Evolutionary conservation across 2,329 filamentous ascomycete species (phyloP).

Genomic region (Stemphylium beticola): DNA sequence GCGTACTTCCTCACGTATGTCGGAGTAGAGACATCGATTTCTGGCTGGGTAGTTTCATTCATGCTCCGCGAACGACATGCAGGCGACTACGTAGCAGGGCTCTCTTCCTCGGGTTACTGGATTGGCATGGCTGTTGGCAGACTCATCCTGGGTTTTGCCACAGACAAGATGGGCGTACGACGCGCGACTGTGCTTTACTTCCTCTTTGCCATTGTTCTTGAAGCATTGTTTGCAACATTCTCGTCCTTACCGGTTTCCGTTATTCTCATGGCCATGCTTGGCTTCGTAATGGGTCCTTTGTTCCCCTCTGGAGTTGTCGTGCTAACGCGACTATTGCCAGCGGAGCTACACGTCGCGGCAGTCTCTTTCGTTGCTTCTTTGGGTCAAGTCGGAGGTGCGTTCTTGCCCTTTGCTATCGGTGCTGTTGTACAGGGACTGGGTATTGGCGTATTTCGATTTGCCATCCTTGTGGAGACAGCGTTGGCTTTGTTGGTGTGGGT

Average conservation of each 20-base stretch:
- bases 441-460: slow-evolving; percentile 48
- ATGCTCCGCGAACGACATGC: slow-evolving; percentile 52
- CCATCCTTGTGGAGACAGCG: slow-evolving; percentile 30
- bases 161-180: slow-evolving; percentile 37
- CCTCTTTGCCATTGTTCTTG: slow-evolving; percentile 21
- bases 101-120: slow-evolving; percentile 55
- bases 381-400: slow-evolving; percentile 54
- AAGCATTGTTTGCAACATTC: slow-evolving; percentile 29
- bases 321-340: slow-evolving; percentile 47
- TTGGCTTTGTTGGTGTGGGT: slow-evolving; percentile 34
- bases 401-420: slow-evolving; percentile 54
- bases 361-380: slow-evolving; percentile 55
- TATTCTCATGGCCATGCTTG: slow-evolving; percentile 41
- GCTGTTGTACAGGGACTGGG: slow-evolving; percentile 49
- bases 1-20: slow-evolving; percentile 55
- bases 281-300: slow-evolving; percentile 52
- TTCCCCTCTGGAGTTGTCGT: slow-evolving; percentile 53
- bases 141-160: slow-evolving; percentile 33
- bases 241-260: slow-evolving; percentile 33
- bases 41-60: slow-evolving; percentile 56
- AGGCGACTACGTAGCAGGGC: slow-evolving; percentile 46
- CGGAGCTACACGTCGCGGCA: slow-evolving; percentile 51
- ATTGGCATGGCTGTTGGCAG: slow-evolving; percentile 54
- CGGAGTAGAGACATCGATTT: slow-evolving; percentile 54
- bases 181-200: slow-evolving; percentile 37